Base-by-base conservation (phyloP, 2,329 filamentous ascomycete species). In the Ophiognomonia clavigignenti-juglandacearum region DNA sequence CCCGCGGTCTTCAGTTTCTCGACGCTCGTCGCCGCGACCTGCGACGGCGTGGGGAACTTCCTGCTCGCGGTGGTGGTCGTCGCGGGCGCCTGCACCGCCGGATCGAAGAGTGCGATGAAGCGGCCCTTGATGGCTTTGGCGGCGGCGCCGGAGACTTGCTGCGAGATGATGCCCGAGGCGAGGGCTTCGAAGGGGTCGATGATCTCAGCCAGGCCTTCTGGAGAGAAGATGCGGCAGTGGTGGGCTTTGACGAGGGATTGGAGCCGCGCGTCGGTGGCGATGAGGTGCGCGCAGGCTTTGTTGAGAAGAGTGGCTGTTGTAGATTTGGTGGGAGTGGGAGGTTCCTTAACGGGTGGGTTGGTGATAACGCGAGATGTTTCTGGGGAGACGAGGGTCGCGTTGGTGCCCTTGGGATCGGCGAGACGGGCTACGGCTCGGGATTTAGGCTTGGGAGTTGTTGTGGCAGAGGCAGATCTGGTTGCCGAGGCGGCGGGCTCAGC, bases 131-230 rank as follows among this genome's bases (percentile, higher is more conserved):
- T 97, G 6, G 87, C 87, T 56, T 81, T 85, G 11, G 93, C 93
- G 1, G 93, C 93, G 6, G 90, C 89, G 16, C 92, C 90, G 1
- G 90, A 96, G 18, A 98, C 92, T 70, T 98, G 93, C 68, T 97
- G 93, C 44, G 88, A 90, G 58, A 97, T 95, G 61, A 98, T 96
- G 43, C 90, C 86, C 64, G 85, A 91, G 32, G 81, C 78, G 27
- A 98, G 75, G 48, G 81, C 83, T 57, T 86, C 84, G 60, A 96
- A 98, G 0, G 93, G 93, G 65, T 97, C 89, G 51, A 96, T 80
- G 54, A 81, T 75, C 65, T 96, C 89, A 23, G 84, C 80, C n/a
- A 97, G 70, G 0, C 90, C 89, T 53, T 86, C 83, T 0, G 88
- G 78, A 2, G 83, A 86, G 67, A 97, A 97, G 14, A 93, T 69